These are phyloP conservation scores for Colletotrichum paranaense DNA, from an alignment of 2,329 filamentous ascomycete genomes.

Conservation along the genomic window DNA sequence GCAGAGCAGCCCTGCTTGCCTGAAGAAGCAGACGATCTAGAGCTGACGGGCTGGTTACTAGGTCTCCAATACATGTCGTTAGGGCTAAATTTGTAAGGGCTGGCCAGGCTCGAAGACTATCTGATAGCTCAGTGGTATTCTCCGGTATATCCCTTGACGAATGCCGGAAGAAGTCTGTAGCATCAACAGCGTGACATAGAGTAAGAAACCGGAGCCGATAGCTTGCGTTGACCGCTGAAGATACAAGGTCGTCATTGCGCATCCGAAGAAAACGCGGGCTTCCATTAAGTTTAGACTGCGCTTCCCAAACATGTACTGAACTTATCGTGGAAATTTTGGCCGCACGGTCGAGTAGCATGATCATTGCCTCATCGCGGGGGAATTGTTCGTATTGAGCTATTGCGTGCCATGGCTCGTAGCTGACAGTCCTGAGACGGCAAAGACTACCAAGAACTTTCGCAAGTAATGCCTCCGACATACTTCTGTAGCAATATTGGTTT, in stretches of 20 bases:
- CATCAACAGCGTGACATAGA: not conserved
- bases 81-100: not conserved
- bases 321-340: not conserved
- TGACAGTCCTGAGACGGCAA: not conserved
- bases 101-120: not conserved
- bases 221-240: not conserved
- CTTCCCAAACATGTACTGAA: not conserved
- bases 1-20: not conserved
- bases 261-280: not conserved
- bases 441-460: not conserved
- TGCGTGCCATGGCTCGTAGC: not conserved
- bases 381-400: not conserved
- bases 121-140: not conserved
- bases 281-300: not conserved
- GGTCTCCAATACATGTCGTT: not conserved
- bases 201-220: not conserved
- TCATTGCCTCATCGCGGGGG: not conserved
- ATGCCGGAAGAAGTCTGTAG: not conserved
- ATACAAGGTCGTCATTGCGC: not conserved
- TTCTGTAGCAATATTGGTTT: slow-evolving; percentile 1
- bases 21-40: not conserved
- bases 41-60: not conserved
- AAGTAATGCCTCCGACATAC: not conserved
- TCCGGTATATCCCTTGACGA: not conserved
- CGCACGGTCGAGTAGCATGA: not conserved